phyloP scores from a whole-genome alignment of 768 basidiomycete species.

The Mrakia frigida region DNA sequence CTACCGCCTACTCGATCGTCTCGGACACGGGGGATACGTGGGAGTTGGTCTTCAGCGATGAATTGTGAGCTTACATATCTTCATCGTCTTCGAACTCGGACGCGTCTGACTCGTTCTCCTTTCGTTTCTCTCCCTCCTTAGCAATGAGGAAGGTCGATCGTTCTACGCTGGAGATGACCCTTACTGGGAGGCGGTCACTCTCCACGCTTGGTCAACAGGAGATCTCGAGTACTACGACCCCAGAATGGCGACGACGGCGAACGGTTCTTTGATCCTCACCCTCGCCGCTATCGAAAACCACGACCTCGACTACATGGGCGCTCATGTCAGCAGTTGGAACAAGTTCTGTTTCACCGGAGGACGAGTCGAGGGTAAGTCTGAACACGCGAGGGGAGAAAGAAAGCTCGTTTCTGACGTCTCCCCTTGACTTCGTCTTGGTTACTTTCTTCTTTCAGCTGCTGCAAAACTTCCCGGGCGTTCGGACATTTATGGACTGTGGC shows the following conservation, averaged over 20 bases:
- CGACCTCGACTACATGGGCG: slow-evolving; percentile 50
- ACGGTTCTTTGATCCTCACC: slow-evolving; percentile 39
- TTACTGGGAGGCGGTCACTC: slow-evolving; percentile 17
- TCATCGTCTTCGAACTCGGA: neutral
- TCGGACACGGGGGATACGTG: slow-evolving; percentile 12
- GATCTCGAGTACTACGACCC: slow-evolving; percentile 50
- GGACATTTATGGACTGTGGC: slow-evolving; percentile 19
- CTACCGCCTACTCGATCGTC: slow-evolving; percentile 4
- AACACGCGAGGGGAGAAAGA: too few species aligned
- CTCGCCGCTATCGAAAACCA: slow-evolving; percentile 33
- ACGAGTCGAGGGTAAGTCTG: slow-evolving; percentile 16
- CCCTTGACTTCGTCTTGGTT: slow-evolving; percentile 50
- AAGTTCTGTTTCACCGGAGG: slow-evolving; percentile 27
- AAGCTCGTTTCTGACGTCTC: too few species aligned
- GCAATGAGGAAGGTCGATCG: slow-evolving; percentile 11
- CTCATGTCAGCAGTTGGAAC: neutral
- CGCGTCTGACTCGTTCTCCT: neutral
- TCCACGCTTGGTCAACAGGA: slow-evolving; percentile 25
- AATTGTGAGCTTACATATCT: neutral
- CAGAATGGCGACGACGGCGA: slow-evolving; percentile 42
- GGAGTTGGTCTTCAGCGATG: slow-evolving; percentile 12
- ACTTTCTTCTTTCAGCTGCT: slow-evolving; percentile 47
- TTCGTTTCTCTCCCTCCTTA: slow-evolving; percentile 34
- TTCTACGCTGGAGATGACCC: slow-evolving; percentile 32
- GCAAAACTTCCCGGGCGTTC: slow-evolving; percentile 38